A percentile compares a stretch with the other conserved stretches of the same genome.
Evolutionary conservation across 2,329 filamentous ascomycete genomes (phyloP).

Genomic region (Ophiostoma quercus): DNA sequence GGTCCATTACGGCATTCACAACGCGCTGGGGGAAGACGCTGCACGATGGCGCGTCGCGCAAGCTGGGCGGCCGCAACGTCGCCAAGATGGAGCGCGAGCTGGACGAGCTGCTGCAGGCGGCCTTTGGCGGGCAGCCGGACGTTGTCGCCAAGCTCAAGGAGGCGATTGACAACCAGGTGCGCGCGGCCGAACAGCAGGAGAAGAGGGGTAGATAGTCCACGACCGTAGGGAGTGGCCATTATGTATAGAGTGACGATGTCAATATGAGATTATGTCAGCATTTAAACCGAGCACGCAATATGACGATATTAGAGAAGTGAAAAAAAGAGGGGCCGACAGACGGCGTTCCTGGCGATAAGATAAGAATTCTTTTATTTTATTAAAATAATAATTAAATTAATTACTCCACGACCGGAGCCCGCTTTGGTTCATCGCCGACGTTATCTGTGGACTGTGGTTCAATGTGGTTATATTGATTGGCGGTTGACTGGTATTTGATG

Average conservation of each 20-base stretch:
- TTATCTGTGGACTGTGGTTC: background rate
- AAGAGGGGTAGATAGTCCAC: background rate
- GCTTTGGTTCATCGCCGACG: background rate
- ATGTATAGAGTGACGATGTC: too few relatives aligned
- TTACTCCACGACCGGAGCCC: slow-evolving; percentile 6
- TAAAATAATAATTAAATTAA: background rate
- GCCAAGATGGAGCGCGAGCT: slow-evolving; percentile 53
- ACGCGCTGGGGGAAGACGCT: slow-evolving; percentile 52
- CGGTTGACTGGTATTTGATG: background rate
- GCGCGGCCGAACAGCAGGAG: slow-evolving; percentile 39
- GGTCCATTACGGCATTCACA: slow-evolving; percentile 59
- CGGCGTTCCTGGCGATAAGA: slow-evolving; percentile 3
- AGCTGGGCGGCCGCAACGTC: slow-evolving; percentile 46
- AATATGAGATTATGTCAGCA: background rate
- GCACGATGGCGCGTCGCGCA: slow-evolving; percentile 45
- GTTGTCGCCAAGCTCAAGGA: slow-evolving; percentile 56
- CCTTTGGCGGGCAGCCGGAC: slow-evolving; percentile 56
- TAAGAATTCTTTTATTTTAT: background rate
- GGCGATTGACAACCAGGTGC: slow-evolving; percentile 42
- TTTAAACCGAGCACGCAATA: slow-evolving; percentile 1
- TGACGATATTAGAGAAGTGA: background rate
- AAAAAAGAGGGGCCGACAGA: slow-evolving; percentile 4
- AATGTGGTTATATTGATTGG: background rate
- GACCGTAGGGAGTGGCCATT: too few relatives aligned
- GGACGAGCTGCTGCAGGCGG: slow-evolving; percentile 50